Base-by-base conservation (phyloP, 768 basidiomycete species). In the Mycena haematopus region DNA sequence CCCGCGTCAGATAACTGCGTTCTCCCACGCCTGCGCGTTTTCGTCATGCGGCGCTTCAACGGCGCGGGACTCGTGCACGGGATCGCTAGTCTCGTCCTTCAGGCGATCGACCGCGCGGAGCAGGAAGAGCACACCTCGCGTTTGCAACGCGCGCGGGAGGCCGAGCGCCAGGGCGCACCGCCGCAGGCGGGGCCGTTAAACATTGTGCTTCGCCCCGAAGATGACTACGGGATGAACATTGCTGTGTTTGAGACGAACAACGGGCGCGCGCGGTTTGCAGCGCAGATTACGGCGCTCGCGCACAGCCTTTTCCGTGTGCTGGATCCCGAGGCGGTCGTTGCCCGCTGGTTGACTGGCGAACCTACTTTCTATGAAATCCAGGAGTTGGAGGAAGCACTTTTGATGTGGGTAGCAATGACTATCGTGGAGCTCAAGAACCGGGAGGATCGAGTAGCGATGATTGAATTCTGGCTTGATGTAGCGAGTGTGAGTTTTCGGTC, bases 1-100 rank as follows among this genome's bases (percentile, higher is more conserved):
- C 74, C 77, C n/a, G 79, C 79, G 1, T 70, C 74, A 4, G 91
- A 93, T 56, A 67, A 65, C 0, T 74, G 79, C 5, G 73, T 82
- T 21, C 71, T 83, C 51, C 70, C 66, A 29, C 60, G 55, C 15
- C 69, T 78, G 14, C 71, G 72, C 47, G 22, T 27, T 7, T 75
- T 75, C 62, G 66, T 69, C 21, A 8, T 70, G 4, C 56, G 63
- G 15, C 60, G 63, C 8, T 67, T 81, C 27, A 51, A 71, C 4
- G 56, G 55, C 42, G 62, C 35, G 21, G 74, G 74, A 31, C 66
- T 81, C 44, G 75, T 73, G 10, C 65, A 52, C 24, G 65, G 68
- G 8, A 61, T 78, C 51, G 71, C 71, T 25, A 69, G 65, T 0
- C 68, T 56, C 53, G 46, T 81, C 27, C 54, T 77, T 36, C 65